Evolutionary conservation across 495 filamentous ascomycete species (phyloP), one percentile per base, ranked within the genome.

Genomic region (Platismatia glauca): DNA sequence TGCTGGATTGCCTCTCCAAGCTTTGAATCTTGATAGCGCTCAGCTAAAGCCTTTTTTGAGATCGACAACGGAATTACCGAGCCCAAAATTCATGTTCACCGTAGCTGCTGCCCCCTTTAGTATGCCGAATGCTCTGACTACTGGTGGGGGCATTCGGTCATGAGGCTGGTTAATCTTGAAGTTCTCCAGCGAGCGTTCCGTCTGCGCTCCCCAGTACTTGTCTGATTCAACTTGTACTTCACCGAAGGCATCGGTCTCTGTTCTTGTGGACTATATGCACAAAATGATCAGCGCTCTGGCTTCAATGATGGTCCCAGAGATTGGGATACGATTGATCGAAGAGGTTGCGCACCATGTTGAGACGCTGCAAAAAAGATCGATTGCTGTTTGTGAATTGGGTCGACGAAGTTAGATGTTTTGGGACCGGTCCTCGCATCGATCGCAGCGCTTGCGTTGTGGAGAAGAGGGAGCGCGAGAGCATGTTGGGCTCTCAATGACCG

Each of bases 121-220:
- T 72, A 98, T 94, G 74, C 94, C 95, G 72, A 98, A 98, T 22
- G 94, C 94, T 75, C 83, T 85, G 65, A 98, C 79, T 64, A 98
- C 86, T 1, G 91, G 88, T 64, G 90, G 88, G 55, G 94, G 95
- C 93, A 98, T 97, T 71, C 94, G 91, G 73, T 98, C 94, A 74
- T 95, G 89, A 64, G 95, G 94, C 79, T 98, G 94, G 76, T 97
- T 97, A 84, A 98, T 97, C 72, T 87, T 86, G 81, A 98, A 98
- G 80, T 98, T 98, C 72, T 87, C 87, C 75, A 98, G 81, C 46
- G 95, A 97, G 76, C 94, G 86, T 82, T 98, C 89, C 64, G 94
- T 98, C 78, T 98, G 94, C 56, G 94, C 94, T 72, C 94, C 94
- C 94, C 95, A 98, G 82, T 98, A 98, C 81, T 89, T 95, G 86